Conservation (phyloP, 148 eudicot genomes). For the Polygonum aviculare region DNA sequence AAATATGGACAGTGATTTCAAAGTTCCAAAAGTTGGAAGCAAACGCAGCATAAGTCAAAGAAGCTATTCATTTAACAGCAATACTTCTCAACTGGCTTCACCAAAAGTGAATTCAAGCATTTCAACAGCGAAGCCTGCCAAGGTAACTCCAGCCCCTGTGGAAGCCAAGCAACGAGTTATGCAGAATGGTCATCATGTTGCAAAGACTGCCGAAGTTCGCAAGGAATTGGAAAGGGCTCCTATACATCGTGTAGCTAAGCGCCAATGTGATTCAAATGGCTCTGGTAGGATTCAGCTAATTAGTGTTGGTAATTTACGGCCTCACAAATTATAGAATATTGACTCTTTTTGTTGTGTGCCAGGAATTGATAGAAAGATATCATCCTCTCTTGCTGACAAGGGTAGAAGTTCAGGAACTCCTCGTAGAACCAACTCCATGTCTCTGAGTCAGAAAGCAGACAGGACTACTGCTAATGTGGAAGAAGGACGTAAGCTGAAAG, state of each 20-base stretch:
- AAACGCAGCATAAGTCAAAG: constrained; percentile 12
- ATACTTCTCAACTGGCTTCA: constrained; percentile 10
- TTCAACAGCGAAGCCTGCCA: constrained; percentile 2
- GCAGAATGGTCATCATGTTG: constrained; percentile 6
- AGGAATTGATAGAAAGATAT: constrained; percentile 5
- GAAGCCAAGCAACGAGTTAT: background rate
- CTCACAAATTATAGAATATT: background rate
- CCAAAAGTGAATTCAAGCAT: constrained; percentile 10
- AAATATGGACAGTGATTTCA: constrained; percentile 12
- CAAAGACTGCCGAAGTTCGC: constrained; percentile 10
- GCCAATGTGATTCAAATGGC: constrained; percentile 10
- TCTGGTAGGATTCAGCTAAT: constrained; percentile 14
- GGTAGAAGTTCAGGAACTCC: background rate
- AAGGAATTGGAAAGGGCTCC: constrained; percentile 2
- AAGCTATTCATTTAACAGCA: constrained; percentile 12
- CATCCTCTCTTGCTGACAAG: background rate
- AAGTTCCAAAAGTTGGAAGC: constrained; percentile 11
- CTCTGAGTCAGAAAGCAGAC: constrained; percentile 4
- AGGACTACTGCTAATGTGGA: background rate
- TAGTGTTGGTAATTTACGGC: background rate
- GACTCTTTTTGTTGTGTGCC: background rate
- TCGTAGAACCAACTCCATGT: background rate
- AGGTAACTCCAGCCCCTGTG: background rate
- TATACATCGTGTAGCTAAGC: constrained; percentile 9
- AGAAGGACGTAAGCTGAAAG: background rate